phyloP scores from a whole-genome alignment of 2,329 filamentous ascomycete species.

The Aspergillus clavatus region DNA sequence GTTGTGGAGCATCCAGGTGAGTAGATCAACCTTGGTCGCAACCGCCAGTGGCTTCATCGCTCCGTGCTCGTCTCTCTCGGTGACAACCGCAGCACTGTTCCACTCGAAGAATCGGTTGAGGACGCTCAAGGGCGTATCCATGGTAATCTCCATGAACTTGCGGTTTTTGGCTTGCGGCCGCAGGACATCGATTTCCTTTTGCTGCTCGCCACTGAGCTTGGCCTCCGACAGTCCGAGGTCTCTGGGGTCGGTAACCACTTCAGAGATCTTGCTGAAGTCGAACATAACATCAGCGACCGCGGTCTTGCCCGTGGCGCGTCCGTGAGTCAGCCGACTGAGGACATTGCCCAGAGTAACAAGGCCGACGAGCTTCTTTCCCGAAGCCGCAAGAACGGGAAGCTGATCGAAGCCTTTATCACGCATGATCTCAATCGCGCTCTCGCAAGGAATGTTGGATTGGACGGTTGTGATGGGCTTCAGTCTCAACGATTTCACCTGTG shows the following conservation, averaged over 20 bases:
- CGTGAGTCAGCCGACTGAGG: conserved; percentile 80
- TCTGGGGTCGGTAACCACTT: conserved; percentile 84
- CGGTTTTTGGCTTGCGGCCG: conserved; percentile 49
- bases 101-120: conserved; percentile 95
- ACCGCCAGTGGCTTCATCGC: conserved; percentile 77
- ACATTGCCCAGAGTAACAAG: conserved; percentile 93
- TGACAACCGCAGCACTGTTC: conserved; percentile 95
- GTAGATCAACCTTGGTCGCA: conserved; percentile 91
- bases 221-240: conserved; percentile 47
- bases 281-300: conserved; percentile 92
- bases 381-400: conserved; percentile 75
- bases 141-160: conserved; percentile 89
- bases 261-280: conserved; percentile 79
- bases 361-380: conserved; percentile 71
- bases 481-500: conserved; percentile 75
- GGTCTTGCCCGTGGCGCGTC: conserved; percentile 68
- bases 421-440: conserved; percentile 94
- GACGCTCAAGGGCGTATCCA: conserved; percentile 76
- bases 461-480: conserved; percentile 93
- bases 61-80: conserved; percentile 61
- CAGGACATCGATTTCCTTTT: conserved; percentile 17
- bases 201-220: conserved; percentile 12
- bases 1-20: conserved; percentile 80
- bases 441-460: conserved; percentile 63
- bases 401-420: conserved; percentile 97